Base-by-base conservation (phyloP, 257 asterid species). In the Cruciata laevipes region DNA sequence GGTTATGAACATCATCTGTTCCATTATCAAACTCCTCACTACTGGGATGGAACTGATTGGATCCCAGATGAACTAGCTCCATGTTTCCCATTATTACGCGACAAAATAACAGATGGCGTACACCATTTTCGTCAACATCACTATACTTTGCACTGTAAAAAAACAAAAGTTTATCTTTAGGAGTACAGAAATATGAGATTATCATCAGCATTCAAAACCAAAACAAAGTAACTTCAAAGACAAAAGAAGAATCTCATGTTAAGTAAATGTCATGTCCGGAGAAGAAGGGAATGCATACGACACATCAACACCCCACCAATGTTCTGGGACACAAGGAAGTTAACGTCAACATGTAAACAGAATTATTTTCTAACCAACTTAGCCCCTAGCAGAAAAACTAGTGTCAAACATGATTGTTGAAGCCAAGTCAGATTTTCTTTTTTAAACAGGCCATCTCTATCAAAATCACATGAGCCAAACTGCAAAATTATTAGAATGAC, bases 91-190 rank as follows among this genome's bases (percentile, higher is more conserved):
- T 79, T 70, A 82, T 82, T 55, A 82, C 84, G 68, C 75, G 80
- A 69, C 87, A 83, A 42, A 87, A 77, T 72, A 87, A 73, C 90
- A 91, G 71, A 69, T 89, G 83, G 5, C 86, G 84, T 61, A 83
- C 65, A 31, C 83, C 95, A 73, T 89, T 87, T 84, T 91, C 96
- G 85, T 91, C 96, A 89, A 82, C 84, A 85, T 91, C 98, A 79
- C 80, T 80, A 73, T 67, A 73, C 67, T 70, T 74, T 73, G 75
- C 81, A 85, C 98, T 91, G 91, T 73, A 71, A 82, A 66, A 64
- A 53, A 53, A 51, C 24, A 51, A 51, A 68, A 69, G 44, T 31
- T 56, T 32, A 59, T 44, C 51, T 57, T 53, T 55, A 24, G 31
- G 55, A 61, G 27, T 11, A 27, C 17, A 53, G 31, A 51, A 30